A percentile compares a stretch with the other conserved stretches of the same genome.
Conservation (phyloP, 108 stramenopile species). For the Pseudonitzschia multistriata region DNA sequence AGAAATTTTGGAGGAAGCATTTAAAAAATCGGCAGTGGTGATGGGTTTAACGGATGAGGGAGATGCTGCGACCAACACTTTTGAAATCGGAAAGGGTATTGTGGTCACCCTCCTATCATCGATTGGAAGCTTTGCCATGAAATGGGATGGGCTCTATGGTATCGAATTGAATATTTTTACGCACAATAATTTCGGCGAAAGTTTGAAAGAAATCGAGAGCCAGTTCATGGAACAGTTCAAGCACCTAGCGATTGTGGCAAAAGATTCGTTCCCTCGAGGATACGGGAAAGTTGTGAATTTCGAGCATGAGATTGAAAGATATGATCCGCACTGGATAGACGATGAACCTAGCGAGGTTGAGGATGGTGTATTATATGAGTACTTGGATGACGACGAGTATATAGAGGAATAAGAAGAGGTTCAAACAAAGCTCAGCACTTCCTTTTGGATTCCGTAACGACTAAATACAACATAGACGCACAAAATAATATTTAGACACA, state of each 20-base stretch:
- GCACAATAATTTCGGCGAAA: not conserved
- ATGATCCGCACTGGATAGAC: conserved; percentile 10
- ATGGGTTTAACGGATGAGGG: not conserved
- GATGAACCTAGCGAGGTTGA: not conserved
- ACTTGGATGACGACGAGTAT: not conserved
- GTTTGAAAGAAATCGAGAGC: not conserved
- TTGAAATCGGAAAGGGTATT: conserved; percentile 54
- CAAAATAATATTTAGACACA: no score
- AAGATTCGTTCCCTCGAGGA: conserved; percentile 43
- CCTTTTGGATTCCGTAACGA: no score
- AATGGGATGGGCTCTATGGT: conserved; percentile 59
- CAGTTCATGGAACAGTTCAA: not conserved
- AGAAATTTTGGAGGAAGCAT: not conserved
- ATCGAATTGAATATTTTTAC: conserved; percentile 61
- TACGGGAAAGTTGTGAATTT: conserved; percentile 53
- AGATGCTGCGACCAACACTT: not conserved
- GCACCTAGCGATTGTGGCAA: not conserved
- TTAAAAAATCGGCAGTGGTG: not conserved
- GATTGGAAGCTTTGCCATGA: conserved; percentile 37
- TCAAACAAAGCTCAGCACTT: not conserved
- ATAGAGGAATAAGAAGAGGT: not conserved
- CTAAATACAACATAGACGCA: no score
- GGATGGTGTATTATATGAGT: no score
- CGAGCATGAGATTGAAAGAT: conserved; percentile 12
- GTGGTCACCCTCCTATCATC: conserved; percentile 36